Evolutionary conservation across 2,329 filamentous ascomycete species (phyloP).

Genomic region (Hymenoscyphus scutula): DNA sequence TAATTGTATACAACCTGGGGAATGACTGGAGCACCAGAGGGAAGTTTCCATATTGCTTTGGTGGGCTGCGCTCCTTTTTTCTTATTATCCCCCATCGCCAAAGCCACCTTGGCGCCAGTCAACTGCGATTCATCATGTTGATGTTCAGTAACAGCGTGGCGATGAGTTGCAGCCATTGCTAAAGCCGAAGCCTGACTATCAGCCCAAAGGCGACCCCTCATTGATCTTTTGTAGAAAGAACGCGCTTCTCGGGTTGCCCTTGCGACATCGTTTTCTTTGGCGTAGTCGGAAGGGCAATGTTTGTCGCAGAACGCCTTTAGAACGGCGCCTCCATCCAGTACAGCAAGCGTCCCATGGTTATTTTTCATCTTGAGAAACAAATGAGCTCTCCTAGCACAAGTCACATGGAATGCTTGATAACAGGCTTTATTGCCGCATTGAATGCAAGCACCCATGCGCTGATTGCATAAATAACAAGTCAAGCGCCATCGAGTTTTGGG

Average conservation of each 20-base stretch:
- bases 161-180: constrained; percentile 71
- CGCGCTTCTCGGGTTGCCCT: constrained; percentile 79
- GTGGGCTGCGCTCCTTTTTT: constrained; percentile 66
- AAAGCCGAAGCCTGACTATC: constrained; percentile 83
- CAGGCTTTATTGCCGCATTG: constrained; percentile 98
- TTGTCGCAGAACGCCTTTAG: constrained; percentile 96
- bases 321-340: constrained; percentile 74
- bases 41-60: constrained; percentile 84
- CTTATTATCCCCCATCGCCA: constrained; percentile 68
- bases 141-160: constrained; percentile 62
- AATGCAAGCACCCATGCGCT: constrained; percentile 97
- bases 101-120: constrained; percentile 77
- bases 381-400: constrained; percentile 83
- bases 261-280: constrained; percentile 79
- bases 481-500: constrained; percentile 92
- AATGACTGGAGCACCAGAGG: constrained; percentile 91
- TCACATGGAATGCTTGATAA: constrained; percentile 96
- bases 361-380: constrained; percentile 97
- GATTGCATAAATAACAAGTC: constrained; percentile 93
- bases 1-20: constrained; percentile 83
- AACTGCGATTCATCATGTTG: constrained; percentile 79
- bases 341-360: constrained; percentile 72
- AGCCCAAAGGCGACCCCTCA: constrained; percentile 88
- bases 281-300: constrained; percentile 87
- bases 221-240: constrained; percentile 83